phyloP scores from a whole-genome alignment of 495 filamentous ascomycete species.

The Lichina pygmaea region DNA sequence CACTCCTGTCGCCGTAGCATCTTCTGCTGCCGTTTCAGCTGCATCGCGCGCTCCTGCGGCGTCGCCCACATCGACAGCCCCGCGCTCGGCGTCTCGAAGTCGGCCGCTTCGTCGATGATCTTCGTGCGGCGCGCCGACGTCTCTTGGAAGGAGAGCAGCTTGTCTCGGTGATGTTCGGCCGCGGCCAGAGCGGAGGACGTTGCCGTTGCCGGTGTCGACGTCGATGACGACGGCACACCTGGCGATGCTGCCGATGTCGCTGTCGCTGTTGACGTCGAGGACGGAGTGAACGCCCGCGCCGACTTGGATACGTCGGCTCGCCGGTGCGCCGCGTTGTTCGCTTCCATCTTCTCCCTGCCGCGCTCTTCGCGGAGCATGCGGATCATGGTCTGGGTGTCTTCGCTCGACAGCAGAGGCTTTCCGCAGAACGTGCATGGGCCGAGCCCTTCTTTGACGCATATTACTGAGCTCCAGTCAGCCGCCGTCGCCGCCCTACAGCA shows the following conservation, averaged over 20 bases:
- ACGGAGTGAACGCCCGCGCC: conserved; percentile 12
- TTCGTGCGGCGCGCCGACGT: conserved; percentile 72
- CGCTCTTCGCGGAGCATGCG: conserved; percentile 63
- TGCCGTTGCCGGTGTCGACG: conserved; percentile 14
- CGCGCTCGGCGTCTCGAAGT: conserved; percentile 53
- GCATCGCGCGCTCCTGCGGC: conserved; percentile 61
- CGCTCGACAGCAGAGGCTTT: conserved; percentile 35
- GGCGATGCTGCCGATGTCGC: conserved; percentile 11
- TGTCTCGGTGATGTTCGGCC: conserved; percentile 58
- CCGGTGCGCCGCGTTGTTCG: conserved; percentile 38
- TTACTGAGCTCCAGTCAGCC: conserved; percentile 14
- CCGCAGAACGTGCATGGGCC: conserved; percentile 89
- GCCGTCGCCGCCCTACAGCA: neutral
- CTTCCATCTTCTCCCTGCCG: conserved; percentile 57
- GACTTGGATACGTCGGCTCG: conserved; percentile 34
- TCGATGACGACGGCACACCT: conserved; percentile 11
- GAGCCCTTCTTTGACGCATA: conserved; percentile 80
- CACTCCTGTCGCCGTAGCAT: conserved; percentile 71
- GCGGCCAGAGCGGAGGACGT: conserved; percentile 9
- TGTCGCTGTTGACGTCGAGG: conserved; percentile 14
- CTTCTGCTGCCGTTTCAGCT: conserved; percentile 78
- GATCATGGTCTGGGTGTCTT: conserved; percentile 65
- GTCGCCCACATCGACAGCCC: conserved; percentile 65
- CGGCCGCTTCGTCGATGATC: conserved; percentile 77
- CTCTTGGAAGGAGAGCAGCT: conserved; percentile 56